These are phyloP conservation scores for Kuraishia cidri DNA, from an alignment of 805 yeast genomes.

Conservation along the genomic window DNA sequence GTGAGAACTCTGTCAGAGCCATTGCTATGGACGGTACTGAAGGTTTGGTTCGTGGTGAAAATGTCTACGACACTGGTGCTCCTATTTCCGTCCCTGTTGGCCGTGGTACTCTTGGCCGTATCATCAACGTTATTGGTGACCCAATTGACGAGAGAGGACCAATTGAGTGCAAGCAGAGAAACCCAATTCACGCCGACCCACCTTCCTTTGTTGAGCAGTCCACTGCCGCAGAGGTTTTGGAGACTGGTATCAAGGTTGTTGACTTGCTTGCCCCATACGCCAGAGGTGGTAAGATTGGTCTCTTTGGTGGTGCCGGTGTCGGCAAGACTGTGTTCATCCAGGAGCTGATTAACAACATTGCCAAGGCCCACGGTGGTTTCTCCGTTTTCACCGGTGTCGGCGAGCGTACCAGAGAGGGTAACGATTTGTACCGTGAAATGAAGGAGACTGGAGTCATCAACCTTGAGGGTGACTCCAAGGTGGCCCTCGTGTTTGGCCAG, in stretches of 20 bases:
- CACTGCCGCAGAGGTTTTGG: constrained; percentile 95
- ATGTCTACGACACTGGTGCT: constrained; percentile 90
- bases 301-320: constrained; percentile 99
- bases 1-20: constrained; percentile 99
- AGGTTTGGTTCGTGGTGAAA: constrained; percentile 97
- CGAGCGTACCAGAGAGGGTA: constrained; percentile 99
- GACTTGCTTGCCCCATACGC: constrained; percentile 99
- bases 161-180: constrained; percentile 81
- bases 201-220: constrained; percentile 96
- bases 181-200: constrained; percentile 99
- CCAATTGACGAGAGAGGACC: constrained; percentile 99
- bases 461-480: constrained; percentile 99
- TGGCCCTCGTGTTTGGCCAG: constrained; percentile 98
- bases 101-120: constrained; percentile 98
- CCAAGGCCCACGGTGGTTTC: constrained; percentile 99
- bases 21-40: constrained; percentile 99
- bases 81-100: constrained; percentile 99
- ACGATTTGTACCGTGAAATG: constrained; percentile 99
- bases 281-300: constrained; percentile 99
- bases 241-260: constrained; percentile 99
- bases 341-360: constrained; percentile 99
- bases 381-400: constrained; percentile 99
- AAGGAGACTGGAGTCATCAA: constrained; percentile 99
- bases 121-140: constrained; percentile 97
- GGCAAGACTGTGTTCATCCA: constrained; percentile 99